Percentiles rank a stretch among this genome's conserved stretches.
These are phyloP conservation scores for Warburgia ugandensis DNA, from an alignment of 164 flowering plant genomes.

Conservation along the genomic window DNA sequence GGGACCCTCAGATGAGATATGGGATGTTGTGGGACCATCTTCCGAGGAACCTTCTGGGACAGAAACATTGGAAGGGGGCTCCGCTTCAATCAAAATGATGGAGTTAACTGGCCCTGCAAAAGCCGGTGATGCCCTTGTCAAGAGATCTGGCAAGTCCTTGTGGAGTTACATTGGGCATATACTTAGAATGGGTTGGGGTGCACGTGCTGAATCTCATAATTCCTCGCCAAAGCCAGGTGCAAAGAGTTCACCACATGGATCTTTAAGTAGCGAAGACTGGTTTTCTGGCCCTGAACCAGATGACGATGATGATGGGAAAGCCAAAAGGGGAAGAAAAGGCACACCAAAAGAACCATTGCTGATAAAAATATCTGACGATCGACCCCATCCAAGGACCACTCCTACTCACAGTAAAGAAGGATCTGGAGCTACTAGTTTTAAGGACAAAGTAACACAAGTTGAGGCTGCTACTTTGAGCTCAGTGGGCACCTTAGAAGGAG, in stretches of 20 bases:
- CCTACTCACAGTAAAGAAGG: no score
- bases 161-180: slow-evolving; percentile 65
- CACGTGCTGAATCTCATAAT: slow-evolving; percentile 39
- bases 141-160: slow-evolving; percentile 61
- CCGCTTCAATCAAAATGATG: slow-evolving; percentile 7
- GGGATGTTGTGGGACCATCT: slow-evolving; percentile 55
- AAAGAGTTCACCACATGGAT: slow-evolving; percentile 54
- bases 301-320: slow-evolving; percentile 34
- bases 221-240: slow-evolving; percentile 36
- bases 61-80: slow-evolving; percentile 26
- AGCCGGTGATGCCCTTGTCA: slow-evolving; percentile 27
- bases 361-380: slow-evolving; percentile 16
- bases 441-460: slow-evolving; percentile 12
- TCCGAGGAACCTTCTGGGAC: slow-evolving; percentile 23
- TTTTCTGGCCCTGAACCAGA: slow-evolving; percentile 75
- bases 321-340: slow-evolving; percentile 24
- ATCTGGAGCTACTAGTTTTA: no score
- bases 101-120: slow-evolving; percentile 2
- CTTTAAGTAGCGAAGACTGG: slow-evolving; percentile 65
- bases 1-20: slow-evolving; percentile 70
- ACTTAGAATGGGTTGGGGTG: slow-evolving; percentile 49
- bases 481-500: slow-evolving; percentile 19
- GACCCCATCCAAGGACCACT: slow-evolving; percentile 18
- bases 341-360: slow-evolving; percentile 19
- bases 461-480: slow-evolving; percentile 24